Evolutionary conservation across 2,329 filamentous ascomycete species (phyloP).

Genomic region (Aspergillus calidoustus): DNA sequence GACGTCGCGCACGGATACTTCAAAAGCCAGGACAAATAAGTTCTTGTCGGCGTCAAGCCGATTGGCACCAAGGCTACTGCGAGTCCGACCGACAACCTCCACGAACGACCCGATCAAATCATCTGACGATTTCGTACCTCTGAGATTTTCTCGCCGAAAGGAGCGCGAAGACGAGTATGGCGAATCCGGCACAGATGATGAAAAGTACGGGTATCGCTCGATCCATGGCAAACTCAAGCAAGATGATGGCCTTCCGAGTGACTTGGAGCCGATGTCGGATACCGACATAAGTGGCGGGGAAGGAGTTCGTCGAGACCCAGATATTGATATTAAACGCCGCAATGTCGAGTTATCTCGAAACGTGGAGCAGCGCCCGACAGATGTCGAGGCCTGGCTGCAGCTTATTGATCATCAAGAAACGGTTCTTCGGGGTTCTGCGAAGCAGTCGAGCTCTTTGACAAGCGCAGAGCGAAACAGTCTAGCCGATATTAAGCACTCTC

Average conservation of each 20-base stretch:
- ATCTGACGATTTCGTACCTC: slow-evolving; percentile 38
- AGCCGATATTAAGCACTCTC: slow-evolving; percentile 77
- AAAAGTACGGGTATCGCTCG: slow-evolving; percentile 65
- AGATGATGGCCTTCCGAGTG: slow-evolving; percentile 50
- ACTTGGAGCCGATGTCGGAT: slow-evolving; percentile 55
- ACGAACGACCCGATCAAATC: slow-evolving; percentile 27
- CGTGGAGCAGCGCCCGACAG: slow-evolving; percentile 68
- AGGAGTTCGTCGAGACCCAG: slow-evolving; percentile 40
- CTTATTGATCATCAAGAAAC: slow-evolving; percentile 79
- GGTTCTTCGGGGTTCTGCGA: slow-evolving; percentile 57
- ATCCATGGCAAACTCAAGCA: slow-evolving; percentile 67
- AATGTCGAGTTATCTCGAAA: slow-evolving; percentile 63
- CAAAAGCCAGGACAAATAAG: slow-evolving; percentile 52
- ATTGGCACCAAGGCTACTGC: slow-evolving; percentile 30
- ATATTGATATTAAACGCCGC: slow-evolving; percentile 49
- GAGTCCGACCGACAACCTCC: slow-evolving; percentile 29
- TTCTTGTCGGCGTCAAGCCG: slow-evolving; percentile 37
- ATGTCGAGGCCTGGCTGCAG: slow-evolving; percentile 75
- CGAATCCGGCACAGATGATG: slow-evolving; percentile 50
- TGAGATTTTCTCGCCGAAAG: slow-evolving; percentile 28
- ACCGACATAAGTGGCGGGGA: slow-evolving; percentile 49
- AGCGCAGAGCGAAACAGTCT: slow-evolving; percentile 69
- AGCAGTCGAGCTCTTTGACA: slow-evolving; percentile 49
- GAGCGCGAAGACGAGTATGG: slow-evolving; percentile 48
- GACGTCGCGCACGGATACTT: slow-evolving; percentile 44